These are phyloP conservation scores for Fomitopsis schrenkii DNA, from an alignment of 1,284 basidiomycete genomes.

Conservation along the genomic window DNA sequence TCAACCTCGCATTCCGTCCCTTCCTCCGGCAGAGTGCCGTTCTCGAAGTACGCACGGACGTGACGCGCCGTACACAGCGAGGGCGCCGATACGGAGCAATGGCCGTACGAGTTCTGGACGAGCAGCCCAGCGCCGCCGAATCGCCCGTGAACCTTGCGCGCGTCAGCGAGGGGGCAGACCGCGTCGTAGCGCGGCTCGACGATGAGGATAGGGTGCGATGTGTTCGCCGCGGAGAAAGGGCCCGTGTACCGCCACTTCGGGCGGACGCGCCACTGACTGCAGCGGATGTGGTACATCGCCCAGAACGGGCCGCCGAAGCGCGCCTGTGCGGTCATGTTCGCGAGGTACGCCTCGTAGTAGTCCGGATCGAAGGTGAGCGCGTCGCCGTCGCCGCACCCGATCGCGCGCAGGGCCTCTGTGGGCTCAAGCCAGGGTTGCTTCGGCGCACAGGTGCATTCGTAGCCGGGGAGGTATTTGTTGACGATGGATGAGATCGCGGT, in stretches of 20 bases:
- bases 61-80: slow-evolving; percentile 40
- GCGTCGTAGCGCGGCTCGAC: slow-evolving; percentile 15
- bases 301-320: slow-evolving; percentile 26
- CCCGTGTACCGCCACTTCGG: slow-evolving; percentile 14
- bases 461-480: slow-evolving; percentile 17
- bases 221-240: slow-evolving; percentile 12
- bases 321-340: slow-evolving; percentile 30
- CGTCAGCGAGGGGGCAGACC: slow-evolving; percentile 15
- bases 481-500: slow-evolving; percentile 23
- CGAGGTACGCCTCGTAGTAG: slow-evolving; percentile 13
- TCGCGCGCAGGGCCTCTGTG: slow-evolving; percentile 27
- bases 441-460: slow-evolving; percentile 27
- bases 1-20: slow-evolving; percentile 34
- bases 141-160: slow-evolving; percentile 10
- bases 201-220: slow-evolving; percentile 25
- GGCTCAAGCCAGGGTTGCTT: slow-evolving; percentile 8
- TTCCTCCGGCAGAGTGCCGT: slow-evolving; percentile 36
- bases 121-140: slow-evolving; percentile 16
- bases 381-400: slow-evolving; percentile 39
- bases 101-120: slow-evolving; percentile 26
- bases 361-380: slow-evolving; percentile 18
- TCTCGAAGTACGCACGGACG: slow-evolving; percentile 37
- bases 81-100: slow-evolving; percentile 37
- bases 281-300: slow-evolving; percentile 9
- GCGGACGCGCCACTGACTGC: slow-evolving; percentile 12